phyloP scores from a whole-genome alignment of 108 stramenopile genomes.

The Skeletonema menzelii region DNA sequence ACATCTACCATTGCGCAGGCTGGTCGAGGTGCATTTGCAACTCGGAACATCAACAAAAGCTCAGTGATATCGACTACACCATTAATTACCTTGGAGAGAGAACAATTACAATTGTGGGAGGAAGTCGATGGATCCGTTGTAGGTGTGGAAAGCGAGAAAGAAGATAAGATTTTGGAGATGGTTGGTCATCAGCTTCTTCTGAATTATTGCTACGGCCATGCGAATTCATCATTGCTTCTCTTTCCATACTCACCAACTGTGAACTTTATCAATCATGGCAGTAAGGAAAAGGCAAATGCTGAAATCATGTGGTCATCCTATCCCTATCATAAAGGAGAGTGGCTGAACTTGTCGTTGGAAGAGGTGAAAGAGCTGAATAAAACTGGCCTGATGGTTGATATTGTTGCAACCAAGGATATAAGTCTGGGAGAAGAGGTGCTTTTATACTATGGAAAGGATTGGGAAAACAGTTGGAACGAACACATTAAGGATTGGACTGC shows the following conservation, averaged over 20 bases:
- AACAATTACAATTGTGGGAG: slow-evolving; percentile 45
- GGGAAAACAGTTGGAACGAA: slow-evolving; percentile 69
- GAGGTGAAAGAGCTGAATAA: background rate
- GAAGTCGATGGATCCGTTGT: slow-evolving; percentile 7
- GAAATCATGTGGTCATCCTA: slow-evolving; percentile 39
- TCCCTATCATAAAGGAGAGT: slow-evolving; percentile 27
- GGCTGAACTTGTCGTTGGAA: slow-evolving; percentile 28
- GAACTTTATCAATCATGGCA: slow-evolving; percentile 66
- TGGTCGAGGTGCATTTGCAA: slow-evolving; percentile 62
- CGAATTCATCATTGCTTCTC: slow-evolving; percentile 54
- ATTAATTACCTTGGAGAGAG: slow-evolving; percentile 27
- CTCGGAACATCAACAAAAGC: slow-evolving; percentile 39
- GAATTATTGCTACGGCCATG: slow-evolving; percentile 82
- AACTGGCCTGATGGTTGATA: slow-evolving; percentile 41
- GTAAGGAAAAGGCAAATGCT: slow-evolving; percentile 42
- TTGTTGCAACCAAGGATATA: slow-evolving; percentile 57
- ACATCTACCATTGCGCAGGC: slow-evolving; percentile 55
- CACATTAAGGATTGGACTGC: slow-evolving; percentile 49
- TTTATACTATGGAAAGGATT: slow-evolving; percentile 78
- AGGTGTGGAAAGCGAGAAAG: slow-evolving; percentile 20
- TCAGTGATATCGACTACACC: slow-evolving; percentile 21
- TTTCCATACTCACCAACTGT: slow-evolving; percentile 68
- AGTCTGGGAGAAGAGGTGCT: slow-evolving; percentile 58
- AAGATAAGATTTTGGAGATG: slow-evolving; percentile 3
- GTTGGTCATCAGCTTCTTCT: slow-evolving; percentile 50